phyloP scores from a whole-genome alignment of 2,329 filamentous ascomycete species.

The Leptographium procerum region DNA sequence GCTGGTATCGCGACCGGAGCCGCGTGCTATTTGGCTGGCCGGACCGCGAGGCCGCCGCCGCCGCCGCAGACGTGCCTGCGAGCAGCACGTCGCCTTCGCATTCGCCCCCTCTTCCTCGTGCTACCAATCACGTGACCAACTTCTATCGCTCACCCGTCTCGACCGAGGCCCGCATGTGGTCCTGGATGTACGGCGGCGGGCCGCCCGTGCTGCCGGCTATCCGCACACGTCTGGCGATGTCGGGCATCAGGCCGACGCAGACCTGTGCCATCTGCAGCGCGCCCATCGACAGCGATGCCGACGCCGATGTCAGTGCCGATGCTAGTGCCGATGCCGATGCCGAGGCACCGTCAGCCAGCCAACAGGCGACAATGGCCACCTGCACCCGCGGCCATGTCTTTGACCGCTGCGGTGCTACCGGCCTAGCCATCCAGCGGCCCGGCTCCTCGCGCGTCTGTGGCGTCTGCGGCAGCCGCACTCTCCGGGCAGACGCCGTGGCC shows the following conservation, averaged over 20 bases:
- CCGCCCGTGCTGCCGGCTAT: constrained; percentile 16
- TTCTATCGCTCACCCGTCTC: background rate
- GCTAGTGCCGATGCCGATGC: too few relatives aligned
- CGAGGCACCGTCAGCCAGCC: too few relatives aligned
- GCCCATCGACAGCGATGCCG: background rate
- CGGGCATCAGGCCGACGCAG: constrained; percentile 16
- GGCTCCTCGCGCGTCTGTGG: constrained; percentile 42
- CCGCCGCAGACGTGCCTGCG: too few relatives aligned
- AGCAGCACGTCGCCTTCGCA: too few relatives aligned
- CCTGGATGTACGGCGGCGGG: constrained; percentile 48
- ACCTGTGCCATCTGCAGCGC: constrained; percentile 36
- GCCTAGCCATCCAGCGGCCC: constrained; percentile 42
- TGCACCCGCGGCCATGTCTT: constrained; percentile 27
- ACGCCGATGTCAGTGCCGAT: constrained; percentile 13
- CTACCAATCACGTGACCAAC: background rate
- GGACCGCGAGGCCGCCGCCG: background rate
- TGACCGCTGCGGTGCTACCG: constrained; percentile 41
- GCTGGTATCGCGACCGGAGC: constrained; percentile 25
- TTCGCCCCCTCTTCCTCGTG: too few relatives aligned
- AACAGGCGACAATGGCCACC: constrained; percentile 1
- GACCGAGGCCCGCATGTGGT: constrained; percentile 41
- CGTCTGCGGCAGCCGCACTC: constrained; percentile 40
- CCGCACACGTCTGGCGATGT: background rate
- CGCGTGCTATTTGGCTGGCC: constrained; percentile 24
- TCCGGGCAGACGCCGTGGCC: constrained; percentile 31